A percentile compares a stretch with the other conserved stretches of the same genome.
Conservation (phyloP, 2,329 filamentous ascomycete species). For the Pseudopithomyces maydicus region DNA sequence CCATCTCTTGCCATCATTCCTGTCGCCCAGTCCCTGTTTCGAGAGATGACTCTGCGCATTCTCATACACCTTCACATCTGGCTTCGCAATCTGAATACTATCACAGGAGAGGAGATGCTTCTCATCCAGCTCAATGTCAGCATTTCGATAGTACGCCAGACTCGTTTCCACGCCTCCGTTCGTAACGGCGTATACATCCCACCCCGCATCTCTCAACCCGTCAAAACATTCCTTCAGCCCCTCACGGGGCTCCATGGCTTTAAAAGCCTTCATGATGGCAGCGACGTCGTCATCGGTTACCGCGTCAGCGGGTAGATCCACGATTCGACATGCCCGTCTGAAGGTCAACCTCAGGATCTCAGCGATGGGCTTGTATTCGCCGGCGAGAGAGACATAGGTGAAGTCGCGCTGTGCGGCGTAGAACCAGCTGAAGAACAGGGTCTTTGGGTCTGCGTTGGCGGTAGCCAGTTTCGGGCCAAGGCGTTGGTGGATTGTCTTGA, state of each 20-base stretch:
- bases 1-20: neutral
- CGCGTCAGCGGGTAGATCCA: neutral
- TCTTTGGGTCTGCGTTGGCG: conserved; percentile 1
- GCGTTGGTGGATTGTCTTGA: neutral
- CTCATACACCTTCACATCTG: conserved; percentile 2
- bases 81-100: neutral
- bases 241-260: neutral
- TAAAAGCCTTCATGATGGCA: neutral
- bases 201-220: neutral
- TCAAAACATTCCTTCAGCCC: neutral
- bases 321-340: neutral
- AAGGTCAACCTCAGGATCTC: neutral
- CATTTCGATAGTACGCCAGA: conserved; percentile 1
- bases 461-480: neutral
- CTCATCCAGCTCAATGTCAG: neutral
- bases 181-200: conserved; percentile 2
- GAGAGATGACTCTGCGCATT: conserved; percentile 1
- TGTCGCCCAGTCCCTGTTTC: neutral
- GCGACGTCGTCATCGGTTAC: conserved; percentile 1
- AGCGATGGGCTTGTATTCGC: neutral
- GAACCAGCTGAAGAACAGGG: conserved; percentile 5
- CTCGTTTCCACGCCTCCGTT: neutral
- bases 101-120: conserved; percentile 1
- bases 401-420: conserved; percentile 2
- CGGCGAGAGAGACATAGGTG: neutral